Conservation (phyloP, 768 basidiomycete species). For the Podaxis sp. region DNA sequence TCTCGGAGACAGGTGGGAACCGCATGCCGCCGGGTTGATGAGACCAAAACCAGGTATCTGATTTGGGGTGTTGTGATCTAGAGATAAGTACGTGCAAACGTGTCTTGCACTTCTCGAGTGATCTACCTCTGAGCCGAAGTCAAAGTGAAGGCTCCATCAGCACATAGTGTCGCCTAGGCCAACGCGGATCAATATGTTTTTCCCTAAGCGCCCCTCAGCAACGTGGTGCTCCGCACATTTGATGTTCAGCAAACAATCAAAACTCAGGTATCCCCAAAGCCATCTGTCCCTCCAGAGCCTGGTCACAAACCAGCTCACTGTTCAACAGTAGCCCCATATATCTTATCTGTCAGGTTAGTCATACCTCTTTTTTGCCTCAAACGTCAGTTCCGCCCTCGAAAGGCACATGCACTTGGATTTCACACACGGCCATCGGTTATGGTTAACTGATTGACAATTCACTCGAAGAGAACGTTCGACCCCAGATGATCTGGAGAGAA, state of each 20-base stretch:
- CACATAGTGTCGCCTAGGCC: conserved; percentile 5
- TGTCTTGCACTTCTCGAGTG: not conserved
- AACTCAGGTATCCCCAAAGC: not conserved
- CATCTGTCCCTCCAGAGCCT: not conserved
- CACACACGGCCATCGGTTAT: not conserved
- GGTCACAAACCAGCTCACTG: not conserved
- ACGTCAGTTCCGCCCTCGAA: not conserved
- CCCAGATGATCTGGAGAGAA: not conserved
- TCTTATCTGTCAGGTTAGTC: not conserved
- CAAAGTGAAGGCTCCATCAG: not conserved
- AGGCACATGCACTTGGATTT: not conserved
- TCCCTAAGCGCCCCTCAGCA: not conserved
- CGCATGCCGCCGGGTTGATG: not conserved
- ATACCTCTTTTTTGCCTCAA: not conserved
- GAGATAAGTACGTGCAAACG: not conserved
- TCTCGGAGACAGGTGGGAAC: not conserved
- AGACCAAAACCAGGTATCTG: not conserved
- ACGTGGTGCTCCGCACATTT: not conserved
- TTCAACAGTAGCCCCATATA: not conserved
- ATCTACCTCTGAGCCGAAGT: not conserved
- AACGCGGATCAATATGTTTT: conserved; percentile 1
- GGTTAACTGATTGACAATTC: not conserved
- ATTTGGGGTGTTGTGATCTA: not conserved
- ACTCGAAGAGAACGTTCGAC: not conserved
- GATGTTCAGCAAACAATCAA: not conserved